Percentiles rank a stretch among this genome's conserved stretches.
Evolutionary conservation across 805 yeast genomes (phyloP).

Genomic region (Limtongozyma cylindracea): DNA sequence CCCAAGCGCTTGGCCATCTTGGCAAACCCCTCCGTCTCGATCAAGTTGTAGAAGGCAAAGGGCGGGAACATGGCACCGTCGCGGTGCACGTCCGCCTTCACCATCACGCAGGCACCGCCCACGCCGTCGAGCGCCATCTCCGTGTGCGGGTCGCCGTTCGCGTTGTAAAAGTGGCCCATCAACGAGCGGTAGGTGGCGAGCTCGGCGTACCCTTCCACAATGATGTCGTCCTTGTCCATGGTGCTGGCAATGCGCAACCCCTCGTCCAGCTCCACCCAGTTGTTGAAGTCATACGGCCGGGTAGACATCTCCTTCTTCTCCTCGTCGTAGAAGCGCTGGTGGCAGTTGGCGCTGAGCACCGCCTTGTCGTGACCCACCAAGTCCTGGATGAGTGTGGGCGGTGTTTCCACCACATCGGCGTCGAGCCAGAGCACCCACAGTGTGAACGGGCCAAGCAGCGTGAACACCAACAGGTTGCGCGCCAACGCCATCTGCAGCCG

Average conservation of each 20-base stretch:
- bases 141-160: constrained; percentile 29
- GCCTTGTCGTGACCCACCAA: constrained; percentile 69
- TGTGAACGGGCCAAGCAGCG: constrained; percentile 71
- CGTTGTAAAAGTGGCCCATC: constrained; percentile 73
- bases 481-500: constrained; percentile 85
- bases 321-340: constrained; percentile 50
- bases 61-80: constrained; percentile 99
- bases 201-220: constrained; percentile 87
- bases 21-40: constrained; percentile 97
- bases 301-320: constrained; percentile 27
- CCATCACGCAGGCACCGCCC: constrained; percentile 92
- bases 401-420: constrained; percentile 82
- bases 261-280: constrained; percentile 75
- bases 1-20: constrained; percentile 91
- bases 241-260: constrained; percentile 51
- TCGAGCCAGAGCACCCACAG: constrained; percentile 96
- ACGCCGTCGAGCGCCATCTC: constrained; percentile 89
- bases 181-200: constrained; percentile 84
- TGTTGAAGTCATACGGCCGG: constrained; percentile 87
- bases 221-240: constrained; percentile 70
- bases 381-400: constrained; percentile 64
- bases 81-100: constrained; percentile 92
- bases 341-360: constrained; percentile 79
- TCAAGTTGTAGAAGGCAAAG: constrained; percentile 88
- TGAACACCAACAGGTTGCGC: constrained; percentile 72